phyloP scores from a whole-genome alignment of 306 rosid species.

The Rosa multiflora region DNA sequence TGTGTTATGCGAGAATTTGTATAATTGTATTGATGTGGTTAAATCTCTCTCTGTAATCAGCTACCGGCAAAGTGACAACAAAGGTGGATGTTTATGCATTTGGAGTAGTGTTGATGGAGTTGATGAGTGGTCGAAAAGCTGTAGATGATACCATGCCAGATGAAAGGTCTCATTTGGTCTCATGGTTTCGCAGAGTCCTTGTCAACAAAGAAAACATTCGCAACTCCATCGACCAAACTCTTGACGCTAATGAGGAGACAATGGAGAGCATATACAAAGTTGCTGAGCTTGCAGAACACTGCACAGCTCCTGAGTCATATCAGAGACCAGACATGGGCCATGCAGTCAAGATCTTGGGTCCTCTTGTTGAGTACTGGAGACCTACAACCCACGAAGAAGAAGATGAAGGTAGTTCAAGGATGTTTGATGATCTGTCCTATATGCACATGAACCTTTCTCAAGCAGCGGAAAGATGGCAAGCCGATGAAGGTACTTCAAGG shows the following conservation, averaged over 20 bases:
- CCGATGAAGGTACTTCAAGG: conserved; percentile 83
- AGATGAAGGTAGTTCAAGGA: conserved; percentile 54
- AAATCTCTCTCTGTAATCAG: conserved; percentile 38
- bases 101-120: conserved; percentile 87
- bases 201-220: conserved; percentile 82
- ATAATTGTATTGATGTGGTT: neutral
- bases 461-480: conserved; percentile 86
- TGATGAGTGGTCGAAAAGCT: conserved; percentile 77
- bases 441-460: conserved; percentile 79
- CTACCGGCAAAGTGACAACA: conserved; percentile 92
- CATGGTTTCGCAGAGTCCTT: conserved; percentile 83
- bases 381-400: conserved; percentile 63
- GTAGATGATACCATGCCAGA: conserved; percentile 74
- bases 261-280: conserved; percentile 86
- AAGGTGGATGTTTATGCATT: conserved; percentile 92
- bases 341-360: conserved; percentile 74
- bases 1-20: neutral
- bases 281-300: conserved; percentile 78
- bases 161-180: conserved; percentile 77
- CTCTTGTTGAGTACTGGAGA: conserved; percentile 82
- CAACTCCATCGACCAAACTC: conserved; percentile 72
- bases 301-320: conserved; percentile 87
- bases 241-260: conserved; percentile 80
- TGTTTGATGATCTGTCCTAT: neutral
- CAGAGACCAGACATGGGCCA: conserved; percentile 96